Evolutionary conservation across 2,329 filamentous ascomycete species (phyloP).

Genomic region (Aspergillus chevalieri): DNA sequence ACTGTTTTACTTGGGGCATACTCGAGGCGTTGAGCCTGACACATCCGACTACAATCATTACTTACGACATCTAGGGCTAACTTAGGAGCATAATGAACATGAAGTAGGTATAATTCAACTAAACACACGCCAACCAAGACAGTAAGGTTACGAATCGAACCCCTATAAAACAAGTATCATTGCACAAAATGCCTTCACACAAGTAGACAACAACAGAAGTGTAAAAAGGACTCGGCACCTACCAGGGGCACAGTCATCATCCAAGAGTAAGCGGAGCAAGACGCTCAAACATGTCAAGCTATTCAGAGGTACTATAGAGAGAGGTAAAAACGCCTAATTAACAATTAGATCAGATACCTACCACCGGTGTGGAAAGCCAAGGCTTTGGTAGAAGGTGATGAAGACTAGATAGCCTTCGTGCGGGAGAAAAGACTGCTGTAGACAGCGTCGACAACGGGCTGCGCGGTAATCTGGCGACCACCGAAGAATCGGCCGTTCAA

Average conservation of each 20-base stretch:
- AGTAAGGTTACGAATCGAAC: constrained; percentile 9
- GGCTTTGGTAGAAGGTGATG: constrained; percentile 18
- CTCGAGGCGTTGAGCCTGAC: neutral
- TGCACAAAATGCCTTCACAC: constrained; percentile 16
- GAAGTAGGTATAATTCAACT: neutral
- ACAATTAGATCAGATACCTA: constrained; percentile 24
- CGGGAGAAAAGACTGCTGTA: constrained; percentile 95
- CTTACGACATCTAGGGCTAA: neutral
- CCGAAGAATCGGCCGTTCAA: constrained; percentile 96
- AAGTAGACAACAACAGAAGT: constrained; percentile 11
- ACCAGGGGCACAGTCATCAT: constrained; percentile 32
- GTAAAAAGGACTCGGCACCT: constrained; percentile 27
- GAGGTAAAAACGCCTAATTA: constrained; percentile 17
- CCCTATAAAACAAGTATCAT: constrained; percentile 24
- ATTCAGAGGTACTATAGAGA: constrained; percentile 9
- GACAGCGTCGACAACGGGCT: constrained; percentile 95
- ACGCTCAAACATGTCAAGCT: constrained; percentile 10
- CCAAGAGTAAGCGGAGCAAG: constrained; percentile 18
- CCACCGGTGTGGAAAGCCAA: constrained; percentile 11
- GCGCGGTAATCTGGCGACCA: constrained; percentile 84
- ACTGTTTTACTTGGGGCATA: neutral
- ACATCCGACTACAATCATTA: no score
- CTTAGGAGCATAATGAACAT: neutral
- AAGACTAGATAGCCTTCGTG: constrained; percentile 64
- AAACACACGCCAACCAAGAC: neutral